These are phyloP conservation scores for Aspergillus uvarum DNA, from an alignment of 2,329 filamentous ascomycete species.

Conservation along the genomic window DNA sequence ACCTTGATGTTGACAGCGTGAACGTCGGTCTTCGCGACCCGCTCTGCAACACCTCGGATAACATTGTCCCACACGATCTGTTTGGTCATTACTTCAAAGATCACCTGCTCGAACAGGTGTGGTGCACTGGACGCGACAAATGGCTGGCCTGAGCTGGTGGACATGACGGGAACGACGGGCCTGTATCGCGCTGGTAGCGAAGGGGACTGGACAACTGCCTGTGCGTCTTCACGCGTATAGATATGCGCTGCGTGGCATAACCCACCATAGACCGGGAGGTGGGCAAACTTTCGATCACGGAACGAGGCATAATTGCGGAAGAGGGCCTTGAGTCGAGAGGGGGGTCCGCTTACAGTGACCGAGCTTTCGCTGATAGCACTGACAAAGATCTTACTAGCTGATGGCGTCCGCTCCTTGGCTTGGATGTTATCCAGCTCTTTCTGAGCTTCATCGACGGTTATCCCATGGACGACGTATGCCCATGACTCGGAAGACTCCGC, in stretches of 20 bases:
- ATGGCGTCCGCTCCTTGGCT: constrained; percentile 10
- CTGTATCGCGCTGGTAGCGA: no score
- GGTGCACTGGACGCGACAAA: constrained; percentile 1
- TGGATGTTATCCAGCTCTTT: constrained; percentile 11
- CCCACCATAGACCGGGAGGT: constrained; percentile 24
- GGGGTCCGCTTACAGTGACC: constrained; percentile 26
- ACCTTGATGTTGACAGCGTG: constrained; percentile 6
- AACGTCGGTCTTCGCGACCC: not conserved
- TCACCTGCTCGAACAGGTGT: constrained; percentile 7
- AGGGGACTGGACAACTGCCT: no score
- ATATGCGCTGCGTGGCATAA: constrained; percentile 34
- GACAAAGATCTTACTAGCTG: constrained; percentile 22
- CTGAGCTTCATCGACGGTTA: constrained; percentile 10
- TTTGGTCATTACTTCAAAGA: constrained; percentile 7
- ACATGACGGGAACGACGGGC: not conserved
- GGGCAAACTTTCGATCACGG: constrained; percentile 17
- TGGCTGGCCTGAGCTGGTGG: constrained; percentile 1
- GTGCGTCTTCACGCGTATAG: no score
- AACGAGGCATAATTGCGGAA: constrained; percentile 18
- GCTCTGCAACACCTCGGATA: constrained; percentile 5
- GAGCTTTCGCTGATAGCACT: constrained; percentile 21
- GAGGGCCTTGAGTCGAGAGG: constrained; percentile 18
- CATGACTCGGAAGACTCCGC: constrained; percentile 2
- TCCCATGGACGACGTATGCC: constrained; percentile 12
- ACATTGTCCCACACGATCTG: constrained; percentile 10